Base-by-base conservation (phyloP, 176 grass and related monocot species). In the Aegilops umbellulata region DNA sequence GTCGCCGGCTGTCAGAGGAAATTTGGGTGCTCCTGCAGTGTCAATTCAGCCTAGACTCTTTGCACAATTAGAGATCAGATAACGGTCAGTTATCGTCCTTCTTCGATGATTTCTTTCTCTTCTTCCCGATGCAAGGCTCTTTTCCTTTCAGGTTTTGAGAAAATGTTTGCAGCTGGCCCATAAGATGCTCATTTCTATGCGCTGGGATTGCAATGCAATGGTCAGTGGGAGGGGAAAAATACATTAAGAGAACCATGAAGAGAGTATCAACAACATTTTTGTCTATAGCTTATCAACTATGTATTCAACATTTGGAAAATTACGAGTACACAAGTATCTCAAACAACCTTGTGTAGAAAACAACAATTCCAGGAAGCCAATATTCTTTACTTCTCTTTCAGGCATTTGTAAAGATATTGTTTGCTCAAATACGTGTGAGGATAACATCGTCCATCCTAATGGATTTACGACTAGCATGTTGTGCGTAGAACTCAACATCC, bases 131-230 rank as follows among this genome's bases (percentile, higher is more conserved):
- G 42, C 78, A 70, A 30, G 83, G 88, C 46, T 94, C 88, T 67
- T 98, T 92, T 27, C 81, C 87, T 88, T 98, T 95, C 80, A 94
- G 46, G 46, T 95, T 84, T 82, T 88, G 86, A 78, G 90, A 90
- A 84, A 95, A 92, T 32, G 84, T 58, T 62, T 88, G 84, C 85
- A 98, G 25, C 27, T 91, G 16, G 44, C 84, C 88, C 60, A 88
- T 84, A 60, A 95, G 79, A 85, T 98, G 96, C 39, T 91, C 91
- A 82, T 98, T 98, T 85, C 96, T 91, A 61, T 94, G 96, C 3
- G 88, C 91, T 98, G 87, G 30, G 86, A 87, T 74, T 60, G 83
- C 12, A 65, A 34, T 32, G 42, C 66, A 86, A 34, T 46, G 8
- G 51, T n/a, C 13, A 32, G 24, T 76, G 27, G 19, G 36, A 65